These are phyloP conservation scores for Massospora cicadina DNA, from an alignment of 371 early-diverging fungal species.

Conservation along the genomic window DNA sequence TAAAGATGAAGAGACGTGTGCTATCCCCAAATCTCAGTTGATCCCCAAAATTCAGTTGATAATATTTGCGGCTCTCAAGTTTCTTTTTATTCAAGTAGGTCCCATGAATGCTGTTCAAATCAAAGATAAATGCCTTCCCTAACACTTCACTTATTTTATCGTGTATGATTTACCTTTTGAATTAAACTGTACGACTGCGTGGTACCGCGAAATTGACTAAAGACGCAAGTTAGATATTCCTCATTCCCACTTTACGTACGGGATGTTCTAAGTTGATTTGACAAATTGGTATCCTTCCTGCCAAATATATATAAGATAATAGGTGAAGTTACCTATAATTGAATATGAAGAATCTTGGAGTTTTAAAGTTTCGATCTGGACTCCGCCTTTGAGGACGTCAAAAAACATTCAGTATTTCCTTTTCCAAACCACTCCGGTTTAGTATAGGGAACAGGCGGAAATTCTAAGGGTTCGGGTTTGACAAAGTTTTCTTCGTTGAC, in stretches of 20 bases:
- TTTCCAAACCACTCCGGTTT: neutral
- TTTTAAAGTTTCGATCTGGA: neutral
- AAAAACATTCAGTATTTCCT: neutral
- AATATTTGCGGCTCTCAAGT: neutral
- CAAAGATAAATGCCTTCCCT: slow-evolving; percentile 2
- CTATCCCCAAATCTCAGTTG: slow-evolving; percentile 6
- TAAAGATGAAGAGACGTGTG: neutral
- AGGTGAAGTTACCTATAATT: neutral
- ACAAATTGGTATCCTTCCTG: slow-evolving; percentile 8
- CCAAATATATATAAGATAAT: neutral
- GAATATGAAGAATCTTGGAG: neutral
- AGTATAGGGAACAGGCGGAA: neutral
- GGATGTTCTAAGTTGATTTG: slow-evolving; percentile 7
- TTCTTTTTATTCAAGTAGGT: slow-evolving; percentile 5
- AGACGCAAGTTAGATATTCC: neutral
- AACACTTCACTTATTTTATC: neutral
- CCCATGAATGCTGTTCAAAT: slow-evolving; percentile 6
- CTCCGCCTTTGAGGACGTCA: neutral
- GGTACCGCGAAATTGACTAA: slow-evolving; percentile 7
- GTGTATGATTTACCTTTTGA: neutral
- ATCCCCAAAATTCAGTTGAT: neutral
- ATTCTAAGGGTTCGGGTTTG: no score
- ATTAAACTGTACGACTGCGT: slow-evolving; percentile 7
- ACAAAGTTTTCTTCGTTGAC: no score
- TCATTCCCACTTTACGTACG: neutral